Evolutionary conservation across 345 rosid species (phyloP), one percentile per base, ranked within the genome.

Genomic region (Gossypium raimondii): DNA sequence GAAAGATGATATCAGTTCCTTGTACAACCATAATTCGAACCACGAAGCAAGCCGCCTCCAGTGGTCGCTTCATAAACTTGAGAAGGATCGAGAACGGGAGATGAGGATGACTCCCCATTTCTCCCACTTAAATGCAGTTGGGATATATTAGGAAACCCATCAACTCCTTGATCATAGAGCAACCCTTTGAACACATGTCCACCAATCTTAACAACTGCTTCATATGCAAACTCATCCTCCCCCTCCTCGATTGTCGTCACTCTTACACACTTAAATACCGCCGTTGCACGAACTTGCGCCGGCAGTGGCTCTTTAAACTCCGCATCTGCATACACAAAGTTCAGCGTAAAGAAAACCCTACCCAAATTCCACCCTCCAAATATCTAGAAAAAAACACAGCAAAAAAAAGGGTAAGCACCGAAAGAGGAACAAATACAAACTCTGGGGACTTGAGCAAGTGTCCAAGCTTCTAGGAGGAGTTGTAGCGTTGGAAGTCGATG

Each of bases 131-230:
- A 79, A 86, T 93, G 94, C 83, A 95, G 82, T 65, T 90, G 96
- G 9, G 99, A 93, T 57, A 95, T 71, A 67, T 89, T 88, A 13
- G 98, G 97, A 62, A 90, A 87, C 63, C 88, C 88, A 77, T 89
- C 94, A 71, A 78, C 84, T 59, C 99, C 98, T 84, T 89, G 93
- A 78, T 93, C 97, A 25, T 93, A 93, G 41, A 95, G 79, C 82
- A 95, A 82, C 70, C 99, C 99, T 87, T 90, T 93, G 75, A 91
- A 95, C 11, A 95, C 89, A 77, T 85, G 99, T 13, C 99, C 97
- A 10, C 93, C 92, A 58, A 95, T 95, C 79, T 89, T 93, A 18
- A 90, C 98, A 74, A 84, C 89, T 3, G 98, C 97, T 69, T 95
- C 97, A 70, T 93, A 95, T 1, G 97, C 98, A 69, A 85, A 91